These are phyloP conservation scores for Cicer cuneatum DNA, from an alignment of 306 rosid species.

Conservation along the genomic window DNA sequence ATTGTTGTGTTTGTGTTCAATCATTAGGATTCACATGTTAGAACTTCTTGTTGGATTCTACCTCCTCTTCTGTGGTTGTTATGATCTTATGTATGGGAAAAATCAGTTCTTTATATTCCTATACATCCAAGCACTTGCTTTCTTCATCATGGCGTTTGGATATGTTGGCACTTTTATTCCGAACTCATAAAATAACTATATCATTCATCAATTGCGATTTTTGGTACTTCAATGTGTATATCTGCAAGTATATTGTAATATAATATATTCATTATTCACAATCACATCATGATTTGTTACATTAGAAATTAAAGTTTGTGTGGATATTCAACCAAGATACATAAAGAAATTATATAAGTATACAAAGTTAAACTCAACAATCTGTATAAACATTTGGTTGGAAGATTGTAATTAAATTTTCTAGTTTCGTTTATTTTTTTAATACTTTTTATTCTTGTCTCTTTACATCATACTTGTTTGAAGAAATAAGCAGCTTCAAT, in stretches of 20 bases:
- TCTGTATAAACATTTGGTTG: constrained; percentile 28
- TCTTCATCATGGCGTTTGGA: constrained; percentile 78
- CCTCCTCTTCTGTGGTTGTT: constrained; percentile 74
- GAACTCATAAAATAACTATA: constrained; percentile 50
- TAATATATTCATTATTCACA: not conserved
- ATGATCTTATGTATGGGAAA: constrained; percentile 67
- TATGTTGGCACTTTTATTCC: constrained; percentile 83
- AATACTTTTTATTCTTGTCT: not conserved
- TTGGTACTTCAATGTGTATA: constrained; percentile 20
- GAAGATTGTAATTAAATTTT: constrained; percentile 42
- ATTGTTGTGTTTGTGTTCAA: constrained; percentile 37
- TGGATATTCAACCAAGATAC: not conserved
- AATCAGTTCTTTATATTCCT: constrained; percentile 73
- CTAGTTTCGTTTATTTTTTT: not conserved
- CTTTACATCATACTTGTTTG: constrained; percentile 38
- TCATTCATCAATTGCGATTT: constrained; percentile 6
- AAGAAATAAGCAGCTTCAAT: constrained; percentile 34
- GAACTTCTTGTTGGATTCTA: constrained; percentile 77
- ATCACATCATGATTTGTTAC: constrained; percentile 20
- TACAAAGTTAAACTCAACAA: not conserved
- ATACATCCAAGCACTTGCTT: constrained; percentile 68
- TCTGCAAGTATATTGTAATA: constrained; percentile 35
- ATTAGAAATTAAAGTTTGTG: constrained; percentile 40
- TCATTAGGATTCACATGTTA: constrained; percentile 62
- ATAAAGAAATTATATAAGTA: not conserved